Evolutionary conservation across 83 land plant species (phyloP), one percentile per base, ranked within the genome.

Genomic region (Picea abies): DNA sequence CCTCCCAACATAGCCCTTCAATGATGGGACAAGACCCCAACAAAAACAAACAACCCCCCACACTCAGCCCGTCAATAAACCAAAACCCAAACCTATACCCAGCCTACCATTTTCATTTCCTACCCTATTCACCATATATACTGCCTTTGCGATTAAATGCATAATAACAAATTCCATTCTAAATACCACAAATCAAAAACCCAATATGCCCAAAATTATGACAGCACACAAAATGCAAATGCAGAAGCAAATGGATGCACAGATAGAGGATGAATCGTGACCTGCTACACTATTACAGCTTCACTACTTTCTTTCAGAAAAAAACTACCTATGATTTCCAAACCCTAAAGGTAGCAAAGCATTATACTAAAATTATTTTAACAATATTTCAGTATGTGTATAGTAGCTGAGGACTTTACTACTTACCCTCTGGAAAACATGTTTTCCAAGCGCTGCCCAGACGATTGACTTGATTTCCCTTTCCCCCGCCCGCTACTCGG

Each of bases 1-100:
- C 89, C 86, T 58, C 88, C 78, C 73, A 90, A 92, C 85, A 83
- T 64, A 76, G 82, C 85, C 73, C 83, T 88, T 85, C 93, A 73
- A 56, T 56, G 15, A 56, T 56, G 58, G 58, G 77, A 73, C 26
- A 44, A 87, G 73, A 80, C 88, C 29, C 84, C 87, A 89, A 86
- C 82, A 84, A 71, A 80, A 16, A 85, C 25, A 81, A 62, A 70
- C 86, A 87, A 88, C 82, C 82, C 58, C 86, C 82, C 82, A 81
- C 80, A 79, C 62, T 61, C 78, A 65, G 22, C 87, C 82, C 76
- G 39, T 79, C 44, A 79, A 79, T 79, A 79, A 58, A 56, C 15
- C 58, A 56, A 56, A 52, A 47, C 49, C 61, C 80, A 25, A 78
- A 26, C 80, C 80, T 56, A 73, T 47, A 73, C 77, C 77, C 77